Percentiles rank a stretch among this genome's conserved stretches.
Conservation (phyloP, 805 yeast species). For the Zygosaccharomyces kombuchaensis region DNA sequence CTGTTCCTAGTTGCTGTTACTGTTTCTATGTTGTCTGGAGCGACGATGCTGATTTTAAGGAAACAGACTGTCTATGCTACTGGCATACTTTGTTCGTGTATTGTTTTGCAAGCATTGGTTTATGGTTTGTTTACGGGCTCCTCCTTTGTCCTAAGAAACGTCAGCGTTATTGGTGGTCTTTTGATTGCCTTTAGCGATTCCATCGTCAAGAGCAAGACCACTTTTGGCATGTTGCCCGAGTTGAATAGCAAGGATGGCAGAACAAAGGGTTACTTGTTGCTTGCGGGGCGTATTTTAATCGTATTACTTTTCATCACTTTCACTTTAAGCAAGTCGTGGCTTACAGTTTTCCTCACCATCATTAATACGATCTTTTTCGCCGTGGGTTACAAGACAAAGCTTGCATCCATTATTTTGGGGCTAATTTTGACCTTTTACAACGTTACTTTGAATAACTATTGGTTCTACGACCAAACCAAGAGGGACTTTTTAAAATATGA, state of each 20-base stretch:
- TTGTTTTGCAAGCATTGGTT: constrained; percentile 76
- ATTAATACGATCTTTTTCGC: constrained; percentile 75
- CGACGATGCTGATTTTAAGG: constrained; percentile 65
- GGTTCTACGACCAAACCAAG: constrained; percentile 67
- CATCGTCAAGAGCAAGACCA: constrained; percentile 66
- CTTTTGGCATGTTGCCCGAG: constrained; percentile 45
- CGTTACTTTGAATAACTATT: constrained; percentile 76
- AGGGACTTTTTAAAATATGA: constrained; percentile 90
- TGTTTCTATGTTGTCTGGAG: constrained; percentile 64
- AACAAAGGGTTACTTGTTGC: constrained; percentile 68
- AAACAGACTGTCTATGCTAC: constrained; percentile 69
- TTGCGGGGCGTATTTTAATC: constrained; percentile 84
- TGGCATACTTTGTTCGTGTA: constrained; percentile 61
- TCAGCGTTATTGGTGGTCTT: constrained; percentile 89
- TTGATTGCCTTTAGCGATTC: constrained; percentile 83
- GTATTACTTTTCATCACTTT: constrained; percentile 83
- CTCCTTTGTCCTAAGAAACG: constrained; percentile 76
- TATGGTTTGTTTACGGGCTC: constrained; percentile 84
- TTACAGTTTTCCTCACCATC: constrained; percentile 59
- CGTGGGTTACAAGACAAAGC: constrained; percentile 88
- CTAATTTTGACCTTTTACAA: constrained; percentile 71
- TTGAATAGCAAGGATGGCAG: constrained; percentile 58
- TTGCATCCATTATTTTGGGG: constrained; percentile 70
- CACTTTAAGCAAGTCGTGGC: constrained; percentile 70
- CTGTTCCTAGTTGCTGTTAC: constrained; percentile 63